These are phyloP conservation scores for Ophiorrhiza pumila DNA, from an alignment of 257 asterid species.

Conservation along the genomic window DNA sequence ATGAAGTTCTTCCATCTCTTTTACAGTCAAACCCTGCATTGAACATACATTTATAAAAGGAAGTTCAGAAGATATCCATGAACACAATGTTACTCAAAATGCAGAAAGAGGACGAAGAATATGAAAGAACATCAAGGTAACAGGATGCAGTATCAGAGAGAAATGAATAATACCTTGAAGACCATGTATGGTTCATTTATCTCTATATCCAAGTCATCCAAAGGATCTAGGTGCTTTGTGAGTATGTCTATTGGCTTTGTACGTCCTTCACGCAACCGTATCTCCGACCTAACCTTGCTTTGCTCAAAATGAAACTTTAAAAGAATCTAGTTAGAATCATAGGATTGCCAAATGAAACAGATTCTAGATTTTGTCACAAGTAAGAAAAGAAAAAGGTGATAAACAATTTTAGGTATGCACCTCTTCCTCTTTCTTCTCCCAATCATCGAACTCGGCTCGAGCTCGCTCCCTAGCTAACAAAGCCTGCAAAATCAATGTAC, in stretches of 20 bases:
- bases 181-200: slow-evolving; percentile 89
- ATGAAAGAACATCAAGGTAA: background rate
- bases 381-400: background rate
- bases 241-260: slow-evolving; percentile 87
- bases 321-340: slow-evolving; percentile 20
- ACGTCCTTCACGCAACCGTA: slow-evolving; percentile 90
- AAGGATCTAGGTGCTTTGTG: slow-evolving; percentile 80
- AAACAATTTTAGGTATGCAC: slow-evolving; percentile 23
- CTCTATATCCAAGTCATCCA: slow-evolving; percentile 75
- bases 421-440: slow-evolving; percentile 99
- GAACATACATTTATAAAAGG: slow-evolving; percentile 5
- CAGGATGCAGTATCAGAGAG: background rate
- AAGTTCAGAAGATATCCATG: slow-evolving; percentile 2
- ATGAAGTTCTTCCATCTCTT: slow-evolving; percentile 92
- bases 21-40: slow-evolving; percentile 70
- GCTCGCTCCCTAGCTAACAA: slow-evolving; percentile 94
- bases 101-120: background rate
- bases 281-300: slow-evolving; percentile 84
- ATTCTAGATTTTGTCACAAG: slow-evolving; percentile 1
- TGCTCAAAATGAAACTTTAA: slow-evolving; percentile 91
- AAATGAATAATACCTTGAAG: slow-evolving; percentile 44
- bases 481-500: slow-evolving; percentile 42
- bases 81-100: background rate
- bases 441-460: slow-evolving; percentile 94
- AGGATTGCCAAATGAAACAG: slow-evolving; percentile 9